Evolutionary conservation across 306 rosid genomes (phyloP).

Genomic region (Rubus parviflorus): DNA sequence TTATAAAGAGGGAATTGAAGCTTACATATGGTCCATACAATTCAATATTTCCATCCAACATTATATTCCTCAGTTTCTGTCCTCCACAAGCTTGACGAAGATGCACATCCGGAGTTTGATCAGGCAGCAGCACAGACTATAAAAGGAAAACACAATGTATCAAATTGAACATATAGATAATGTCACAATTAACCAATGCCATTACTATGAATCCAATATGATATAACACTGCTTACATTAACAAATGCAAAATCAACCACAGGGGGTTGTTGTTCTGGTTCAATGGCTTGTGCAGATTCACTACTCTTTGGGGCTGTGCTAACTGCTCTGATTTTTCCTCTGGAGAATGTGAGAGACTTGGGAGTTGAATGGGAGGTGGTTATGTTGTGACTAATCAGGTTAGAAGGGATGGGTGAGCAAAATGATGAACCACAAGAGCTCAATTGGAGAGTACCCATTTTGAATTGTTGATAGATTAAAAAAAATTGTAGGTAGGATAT

Average conservation of each 20-base stretch:
- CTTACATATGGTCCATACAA: slow-evolving; percentile 88
- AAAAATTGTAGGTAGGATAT: not conserved
- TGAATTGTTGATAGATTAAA: not conserved
- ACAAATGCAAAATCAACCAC: slow-evolving; percentile 70
- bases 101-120: slow-evolving; percentile 87
- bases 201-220: not conserved
- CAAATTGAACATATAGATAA: not conserved
- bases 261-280: slow-evolving; percentile 49
- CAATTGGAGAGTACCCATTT: slow-evolving; percentile 52
- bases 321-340: slow-evolving; percentile 56
- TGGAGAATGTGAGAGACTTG: slow-evolving; percentile 32
- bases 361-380: slow-evolving; percentile 37
- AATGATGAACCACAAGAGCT: slow-evolving; percentile 38
- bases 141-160: not conserved
- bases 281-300: slow-evolving; percentile 39
- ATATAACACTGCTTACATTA: slow-evolving; percentile 46
- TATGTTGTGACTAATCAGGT: slow-evolving; percentile 36
- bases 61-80: slow-evolving; percentile 71
- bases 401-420: slow-evolving; percentile 30
- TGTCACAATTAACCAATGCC: not conserved
- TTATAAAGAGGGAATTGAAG: not conserved
- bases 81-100: slow-evolving; percentile 74
- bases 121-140: slow-evolving; percentile 87
- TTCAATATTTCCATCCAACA: slow-evolving; percentile 76
- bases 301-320: slow-evolving; percentile 54